Base-by-base conservation (phyloP, 2,329 filamentous ascomycete species). In the Pezicula carpinea region DNA sequence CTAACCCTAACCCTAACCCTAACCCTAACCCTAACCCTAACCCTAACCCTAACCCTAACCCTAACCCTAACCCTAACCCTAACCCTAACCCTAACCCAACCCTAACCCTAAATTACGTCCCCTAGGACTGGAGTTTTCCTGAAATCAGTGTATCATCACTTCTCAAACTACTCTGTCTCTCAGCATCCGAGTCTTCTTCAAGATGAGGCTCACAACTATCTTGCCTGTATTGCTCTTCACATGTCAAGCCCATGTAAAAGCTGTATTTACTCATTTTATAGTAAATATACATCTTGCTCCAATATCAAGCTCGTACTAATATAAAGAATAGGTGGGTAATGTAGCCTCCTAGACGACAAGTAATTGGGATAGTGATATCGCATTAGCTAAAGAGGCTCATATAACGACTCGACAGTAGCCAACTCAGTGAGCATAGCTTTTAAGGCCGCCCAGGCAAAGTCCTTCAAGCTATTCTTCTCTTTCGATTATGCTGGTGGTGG, bases 391-490 rank as follows among this genome's bases (percentile, higher is more conserved):
- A 51, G 58, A 54, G 3, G 61, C 67, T 2, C 53, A 62, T 14
- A 45, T 17, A 23, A 49, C 18, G 55, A 59, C 36, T 31, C 33
- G 21, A 49, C 46, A 21, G 59, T 57, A 3, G 61, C 64, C 31
- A 47, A 47, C 5, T 39, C 21, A 6, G 68, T 69, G 22, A 66
- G 44, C 4, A 48, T 49, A 11, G 64, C 62, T 23, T 67, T 66
- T 50, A 13, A 49, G 6, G 58, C 57, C 2, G 61, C 64, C 33
- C 45, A 46, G 4, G 40, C 19, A 6, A 68, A 68, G 21, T 66
- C 42, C 6, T 65, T 70, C 54, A 62, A 63, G 44, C 52, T 70
- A 10, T 69, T 73, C 59, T 62, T 72, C 45, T 70, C 67, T 2
- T 72, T 73, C 43, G 69, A 72, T 58, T 69, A 68, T 54, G 51